These are phyloP conservation scores for Poa pratensis DNA, from an alignment of 176 grass and related monocot genomes.

Conservation along the genomic window DNA sequence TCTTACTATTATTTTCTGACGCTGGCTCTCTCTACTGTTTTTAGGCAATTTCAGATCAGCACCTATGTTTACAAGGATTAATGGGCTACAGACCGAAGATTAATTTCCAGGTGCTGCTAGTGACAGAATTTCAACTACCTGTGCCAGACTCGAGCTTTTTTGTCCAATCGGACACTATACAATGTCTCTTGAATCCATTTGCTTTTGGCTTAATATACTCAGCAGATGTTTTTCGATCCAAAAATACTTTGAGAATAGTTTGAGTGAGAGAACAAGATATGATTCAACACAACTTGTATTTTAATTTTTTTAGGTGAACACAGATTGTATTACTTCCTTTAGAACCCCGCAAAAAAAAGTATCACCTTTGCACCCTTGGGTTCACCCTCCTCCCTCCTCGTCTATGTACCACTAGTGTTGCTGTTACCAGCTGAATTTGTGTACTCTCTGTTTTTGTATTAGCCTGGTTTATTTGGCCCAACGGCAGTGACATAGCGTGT, in stretches of 20 bases:
- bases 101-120: background rate
- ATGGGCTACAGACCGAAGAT: background rate
- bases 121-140: background rate
- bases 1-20: background rate
- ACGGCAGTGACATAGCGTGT: background rate
- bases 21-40: background rate
- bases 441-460: background rate
- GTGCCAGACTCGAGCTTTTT: background rate
- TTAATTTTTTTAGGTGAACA: background rate
- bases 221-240: too few species aligned
- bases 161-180: background rate
- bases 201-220: slow-evolving; percentile 19
- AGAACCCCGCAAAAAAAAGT: background rate
- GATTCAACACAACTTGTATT: background rate
- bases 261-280: too few species aligned
- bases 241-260: too few species aligned
- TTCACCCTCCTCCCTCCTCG: background rate
- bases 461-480: background rate
- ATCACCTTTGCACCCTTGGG: background rate
- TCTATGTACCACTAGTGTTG: background rate
- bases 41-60: background rate
- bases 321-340: background rate
- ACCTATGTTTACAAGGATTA: background rate
- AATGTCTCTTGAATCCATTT: slow-evolving; percentile 6
- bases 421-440: background rate